Conservation (phyloP, 73 alveolate species). For the Breviolum minutum region DNA sequence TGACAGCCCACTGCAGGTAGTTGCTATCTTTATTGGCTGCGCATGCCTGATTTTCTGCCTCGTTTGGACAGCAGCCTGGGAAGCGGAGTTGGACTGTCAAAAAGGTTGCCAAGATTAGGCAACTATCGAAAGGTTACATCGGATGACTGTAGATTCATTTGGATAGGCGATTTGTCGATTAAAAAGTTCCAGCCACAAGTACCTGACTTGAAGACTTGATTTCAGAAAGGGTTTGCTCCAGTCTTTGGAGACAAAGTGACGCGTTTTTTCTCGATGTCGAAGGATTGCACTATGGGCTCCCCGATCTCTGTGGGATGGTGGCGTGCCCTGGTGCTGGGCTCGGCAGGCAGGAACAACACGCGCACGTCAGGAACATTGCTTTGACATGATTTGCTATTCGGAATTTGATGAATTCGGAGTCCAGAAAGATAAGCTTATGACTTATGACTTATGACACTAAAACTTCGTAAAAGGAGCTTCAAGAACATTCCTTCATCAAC, state of each 20-base stretch:
- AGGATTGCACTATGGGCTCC: constrained; percentile 81
- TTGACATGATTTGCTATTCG: too few relatives aligned
- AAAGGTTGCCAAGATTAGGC: neutral
- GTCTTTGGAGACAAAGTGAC: too few relatives aligned
- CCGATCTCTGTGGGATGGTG: constrained; percentile 57
- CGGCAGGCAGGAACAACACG: neutral
- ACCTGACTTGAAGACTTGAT: too few relatives aligned
- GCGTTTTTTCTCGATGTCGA: neutral
- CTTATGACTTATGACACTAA: too few relatives aligned
- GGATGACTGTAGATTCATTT: neutral
- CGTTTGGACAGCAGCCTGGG: neutral
- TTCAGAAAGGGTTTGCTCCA: too few relatives aligned
- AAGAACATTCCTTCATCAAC: too few relatives aligned
- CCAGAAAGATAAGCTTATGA: too few relatives aligned
- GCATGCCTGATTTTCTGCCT: constrained; percentile 37
- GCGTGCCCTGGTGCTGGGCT: constrained; percentile 91
- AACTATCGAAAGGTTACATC: neutral
- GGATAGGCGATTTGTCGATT: neutral
- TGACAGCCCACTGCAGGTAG: neutral
- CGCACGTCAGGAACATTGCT: too few relatives aligned
- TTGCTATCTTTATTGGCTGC: neutral
- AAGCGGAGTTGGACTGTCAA: too few relatives aligned
- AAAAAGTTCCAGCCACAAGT: too few relatives aligned
- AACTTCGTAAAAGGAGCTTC: too few relatives aligned
- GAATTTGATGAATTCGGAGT: too few relatives aligned